Percentiles rank a stretch among this genome's conserved stretches.
Conservation (phyloP, 768 basidiomycete species). For the Auriscalpium microsporum region DNA sequence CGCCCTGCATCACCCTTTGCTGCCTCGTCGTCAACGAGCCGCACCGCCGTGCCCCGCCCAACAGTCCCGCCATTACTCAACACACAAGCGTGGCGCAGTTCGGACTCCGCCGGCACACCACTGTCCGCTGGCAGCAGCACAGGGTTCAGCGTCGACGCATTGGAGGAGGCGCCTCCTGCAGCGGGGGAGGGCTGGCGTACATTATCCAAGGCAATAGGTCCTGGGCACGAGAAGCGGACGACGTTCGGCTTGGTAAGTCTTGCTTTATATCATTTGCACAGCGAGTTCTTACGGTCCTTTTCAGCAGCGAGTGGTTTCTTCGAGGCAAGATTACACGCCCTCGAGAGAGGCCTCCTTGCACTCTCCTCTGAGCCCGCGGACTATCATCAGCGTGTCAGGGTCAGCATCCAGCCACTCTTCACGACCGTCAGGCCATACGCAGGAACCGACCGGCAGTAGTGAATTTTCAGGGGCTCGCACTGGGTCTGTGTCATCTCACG, state of each 20-base stretch:
- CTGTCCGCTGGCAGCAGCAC: conserved; percentile 12
- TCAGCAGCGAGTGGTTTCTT: conserved; percentile 36
- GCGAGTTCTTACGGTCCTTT: background rate
- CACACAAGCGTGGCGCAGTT: conserved; percentile 28
- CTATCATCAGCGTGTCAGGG: conserved; percentile 36
- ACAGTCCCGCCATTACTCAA: conserved; percentile 26
- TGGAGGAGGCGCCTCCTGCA: conserved; percentile 62
- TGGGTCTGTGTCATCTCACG: conserved; percentile 47
- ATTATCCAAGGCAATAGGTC: conserved; percentile 32
- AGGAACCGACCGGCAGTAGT: conserved; percentile 27
- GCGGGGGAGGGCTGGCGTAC: conserved; percentile 56
- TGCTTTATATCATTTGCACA: background rate
- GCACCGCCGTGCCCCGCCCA: conserved; percentile 1
- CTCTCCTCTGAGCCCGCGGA: conserved; percentile 43
- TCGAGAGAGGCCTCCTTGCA: conserved; percentile 62
- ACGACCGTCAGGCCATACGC: conserved; percentile 30
- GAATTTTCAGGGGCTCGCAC: conserved; percentile 36
- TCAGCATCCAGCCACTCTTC: conserved; percentile 49
- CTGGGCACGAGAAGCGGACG: conserved; percentile 31
- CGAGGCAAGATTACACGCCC: conserved; percentile 30
- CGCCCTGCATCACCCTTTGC: conserved; percentile 45
- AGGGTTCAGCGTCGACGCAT: conserved; percentile 42
- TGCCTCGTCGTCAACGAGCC: conserved; percentile 23
- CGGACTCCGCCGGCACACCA: conserved; percentile 9
- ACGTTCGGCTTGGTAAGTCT: conserved; percentile 56